Conservation (phyloP, 2,329 filamentous ascomycete species). For the Lasiodiplodia gonubiensis region DNA sequence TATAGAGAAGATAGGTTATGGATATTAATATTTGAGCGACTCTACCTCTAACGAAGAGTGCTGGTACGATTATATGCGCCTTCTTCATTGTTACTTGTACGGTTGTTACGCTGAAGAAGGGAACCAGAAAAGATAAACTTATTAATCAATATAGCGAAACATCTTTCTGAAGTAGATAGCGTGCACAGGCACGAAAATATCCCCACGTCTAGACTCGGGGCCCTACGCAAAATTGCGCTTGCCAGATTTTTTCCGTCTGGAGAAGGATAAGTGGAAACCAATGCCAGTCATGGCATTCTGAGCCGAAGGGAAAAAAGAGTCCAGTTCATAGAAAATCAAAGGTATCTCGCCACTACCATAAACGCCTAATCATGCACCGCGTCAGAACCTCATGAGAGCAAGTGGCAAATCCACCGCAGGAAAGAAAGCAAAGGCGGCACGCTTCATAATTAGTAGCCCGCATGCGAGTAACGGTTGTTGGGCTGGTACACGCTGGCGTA, state of each 20-base stretch:
- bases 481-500: constrained; percentile 56
- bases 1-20: no score
- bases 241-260: not conserved
- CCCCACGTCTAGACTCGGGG: not conserved
- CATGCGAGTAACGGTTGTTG: constrained; percentile 38
- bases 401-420: not conserved
- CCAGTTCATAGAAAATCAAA: not conserved
- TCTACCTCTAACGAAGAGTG: no score
- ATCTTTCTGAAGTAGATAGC: not conserved
- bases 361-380: not conserved
- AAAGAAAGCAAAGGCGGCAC: not conserved
- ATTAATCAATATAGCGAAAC: not conserved
- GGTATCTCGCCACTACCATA: not conserved
- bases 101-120: not conserved
- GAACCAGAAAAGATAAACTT: not conserved
- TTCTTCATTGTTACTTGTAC: not conserved
- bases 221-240: not conserved
- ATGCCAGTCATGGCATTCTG: not conserved
- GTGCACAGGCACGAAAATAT: not conserved
- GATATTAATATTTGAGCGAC: no score
- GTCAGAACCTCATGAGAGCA: not conserved
- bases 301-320: not conserved
- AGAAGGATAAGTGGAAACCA: not conserved
- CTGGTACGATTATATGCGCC: not conserved
- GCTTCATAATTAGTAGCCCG: not conserved